Evolutionary conservation across 1,284 basidiomycete species (phyloP).

Genomic region (Leccinum subspadiceum): DNA sequence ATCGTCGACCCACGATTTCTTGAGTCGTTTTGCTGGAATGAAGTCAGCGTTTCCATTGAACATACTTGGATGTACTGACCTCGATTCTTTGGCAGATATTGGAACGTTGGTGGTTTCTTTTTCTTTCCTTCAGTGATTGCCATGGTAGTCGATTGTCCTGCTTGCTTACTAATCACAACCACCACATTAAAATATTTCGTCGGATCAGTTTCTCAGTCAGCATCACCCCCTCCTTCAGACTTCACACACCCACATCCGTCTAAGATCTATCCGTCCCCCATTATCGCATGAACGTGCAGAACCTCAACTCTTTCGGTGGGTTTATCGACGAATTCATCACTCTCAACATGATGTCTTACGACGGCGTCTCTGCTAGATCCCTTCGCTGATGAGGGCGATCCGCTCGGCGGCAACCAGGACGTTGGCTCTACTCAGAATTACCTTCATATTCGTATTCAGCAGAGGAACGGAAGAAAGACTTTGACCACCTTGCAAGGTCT

Average conservation of each 20-base stretch:
- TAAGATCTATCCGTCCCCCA: conserved; percentile 38
- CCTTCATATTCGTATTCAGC: conserved; percentile 97
- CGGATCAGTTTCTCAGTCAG: conserved; percentile 9
- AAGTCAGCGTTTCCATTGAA: conserved; percentile 4
- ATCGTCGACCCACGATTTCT: conserved; percentile 70
- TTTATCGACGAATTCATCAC: conserved; percentile 30
- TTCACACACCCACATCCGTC: conserved; percentile 48
- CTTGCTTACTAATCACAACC: conserved; percentile 29
- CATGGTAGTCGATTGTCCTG: conserved; percentile 7
- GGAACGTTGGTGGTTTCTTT: conserved; percentile 68
- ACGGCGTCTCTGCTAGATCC: conserved; percentile 60
- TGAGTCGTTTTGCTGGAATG: conserved; percentile 65
- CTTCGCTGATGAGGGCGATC: conserved; percentile 89
- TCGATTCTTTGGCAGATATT: conserved; percentile 59
- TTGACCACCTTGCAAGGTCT: conserved; percentile 97
- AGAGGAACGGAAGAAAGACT: conserved; percentile 99
- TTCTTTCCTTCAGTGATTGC: conserved; percentile 21
- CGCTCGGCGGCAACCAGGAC: conserved; percentile 70
- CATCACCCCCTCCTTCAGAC: conserved; percentile 23
- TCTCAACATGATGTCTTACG: conserved; percentile 11
- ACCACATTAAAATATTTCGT: conserved; percentile 26
- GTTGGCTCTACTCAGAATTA: conserved; percentile 84
- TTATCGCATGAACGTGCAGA: conserved; percentile 91
- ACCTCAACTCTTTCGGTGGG: conserved; percentile 78
- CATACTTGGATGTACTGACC: conserved; percentile 41